These are phyloP conservation scores for Podospora conica DNA, from an alignment of 495 filamentous ascomycete genomes.

Conservation along the genomic window DNA sequence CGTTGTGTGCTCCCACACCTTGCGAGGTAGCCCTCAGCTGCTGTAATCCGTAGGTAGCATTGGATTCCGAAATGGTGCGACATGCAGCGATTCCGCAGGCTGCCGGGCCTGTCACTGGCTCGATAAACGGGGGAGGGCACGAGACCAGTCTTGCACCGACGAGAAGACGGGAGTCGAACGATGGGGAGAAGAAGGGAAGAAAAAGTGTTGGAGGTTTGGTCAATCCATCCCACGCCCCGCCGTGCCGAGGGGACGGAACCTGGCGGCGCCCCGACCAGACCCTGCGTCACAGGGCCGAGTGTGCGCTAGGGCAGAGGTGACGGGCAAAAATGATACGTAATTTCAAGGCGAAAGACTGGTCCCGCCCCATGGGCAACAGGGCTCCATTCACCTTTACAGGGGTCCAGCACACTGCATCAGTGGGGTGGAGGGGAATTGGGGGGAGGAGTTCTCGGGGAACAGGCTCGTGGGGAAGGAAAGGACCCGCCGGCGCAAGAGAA, in stretches of 20 bases:
- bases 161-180: background rate
- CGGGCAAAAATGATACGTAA: background rate
- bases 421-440: background rate
- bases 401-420: background rate
- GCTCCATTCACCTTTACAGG: background rate
- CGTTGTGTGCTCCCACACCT: background rate
- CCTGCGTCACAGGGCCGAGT: background rate
- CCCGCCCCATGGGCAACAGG: background rate
- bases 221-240: background rate
- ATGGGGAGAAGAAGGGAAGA: background rate
- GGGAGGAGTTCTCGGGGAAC: no score
- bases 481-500: background rate
- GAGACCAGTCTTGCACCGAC: background rate
- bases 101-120: background rate
- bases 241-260: background rate
- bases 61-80: background rate
- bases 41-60: no score
- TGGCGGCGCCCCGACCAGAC: background rate
- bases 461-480: no score
- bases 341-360: background rate
- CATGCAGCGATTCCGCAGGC: background rate
- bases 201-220: background rate
- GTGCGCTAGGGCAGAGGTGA: background rate
- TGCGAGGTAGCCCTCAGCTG: background rate
- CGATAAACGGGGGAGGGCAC: background rate